Conservation (phyloP, 176 grass and related monocot species). For the Musa beccarii region DNA sequence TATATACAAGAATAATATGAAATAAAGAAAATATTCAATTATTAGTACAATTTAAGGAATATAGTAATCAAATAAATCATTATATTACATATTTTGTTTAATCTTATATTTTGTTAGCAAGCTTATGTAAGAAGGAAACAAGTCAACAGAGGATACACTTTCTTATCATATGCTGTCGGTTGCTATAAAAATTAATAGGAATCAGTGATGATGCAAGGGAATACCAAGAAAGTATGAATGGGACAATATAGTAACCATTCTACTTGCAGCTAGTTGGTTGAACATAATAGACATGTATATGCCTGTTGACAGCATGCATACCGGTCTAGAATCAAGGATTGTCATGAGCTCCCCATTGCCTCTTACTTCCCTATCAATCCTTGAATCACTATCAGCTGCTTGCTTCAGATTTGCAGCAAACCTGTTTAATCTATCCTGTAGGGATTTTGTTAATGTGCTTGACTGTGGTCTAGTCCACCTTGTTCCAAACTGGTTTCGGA, state of each 20-base stretch:
- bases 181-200: background rate
- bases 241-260: background rate
- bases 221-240: background rate
- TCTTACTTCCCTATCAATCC: slow-evolving; percentile 19
- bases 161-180: background rate
- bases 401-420: slow-evolving; percentile 33
- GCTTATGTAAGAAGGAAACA: background rate
- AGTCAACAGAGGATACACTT: background rate
- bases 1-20: too few relatives aligned
- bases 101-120: background rate
- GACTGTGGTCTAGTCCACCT: slow-evolving; percentile 28
- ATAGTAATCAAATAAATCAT: background rate
- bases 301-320: slow-evolving; percentile 9
- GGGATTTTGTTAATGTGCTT: slow-evolving; percentile 23
- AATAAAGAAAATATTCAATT: too few relatives aligned
- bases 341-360: slow-evolving; percentile 20
- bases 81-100: background rate
- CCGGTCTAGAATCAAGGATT: slow-evolving; percentile 28
- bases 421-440: slow-evolving; percentile 25
- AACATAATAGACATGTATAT: background rate
- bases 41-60: background rate
- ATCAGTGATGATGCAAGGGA: background rate
- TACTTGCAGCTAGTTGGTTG: background rate
- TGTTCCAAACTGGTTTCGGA: slow-evolving; percentile 21
- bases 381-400: slow-evolving; percentile 25